Evolutionary conservation across 2,329 filamentous ascomycete genomes (phyloP), one percentile per base, ranked within the genome.

Genomic region (Coniochaeta sp.): DNA sequence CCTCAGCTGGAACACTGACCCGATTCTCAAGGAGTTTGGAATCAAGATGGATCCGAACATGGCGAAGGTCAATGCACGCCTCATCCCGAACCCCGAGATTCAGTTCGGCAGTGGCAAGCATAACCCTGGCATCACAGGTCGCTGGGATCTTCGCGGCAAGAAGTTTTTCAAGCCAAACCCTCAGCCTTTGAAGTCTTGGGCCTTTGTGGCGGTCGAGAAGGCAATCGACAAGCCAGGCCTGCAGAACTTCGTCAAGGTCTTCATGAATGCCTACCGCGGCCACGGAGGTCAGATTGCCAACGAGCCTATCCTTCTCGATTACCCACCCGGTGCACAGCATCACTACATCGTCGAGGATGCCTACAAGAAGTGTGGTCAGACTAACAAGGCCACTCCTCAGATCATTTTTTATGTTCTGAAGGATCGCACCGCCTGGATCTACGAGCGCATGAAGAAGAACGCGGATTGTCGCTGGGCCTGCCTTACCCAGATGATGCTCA

Each of bases 361-460:
- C 0, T 89, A 82, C 70, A 79, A 83, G 17, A 66, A 74, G 2
- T 81, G 82, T 2, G 82, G 82, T 3, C 80, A 81, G 24, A 72
- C 79, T 12, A 80, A 77, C 67, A 79, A 84, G 9, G 68, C 71
- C 0, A 79, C 81, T 1, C 90, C 93, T 0, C 88, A 95, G 70
- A 82, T 99, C 3, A 71, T 99, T 9, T 83, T 98, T 66, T 88
- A 93, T 66, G 80, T 98, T 12, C 79, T 97, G 1, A 81, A 82
- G 0, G 84, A 87, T 70, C 89, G 89, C 69, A 88, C 91, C 63
- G 77, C 84, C 0, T 84, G 86, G 16, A 79, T 85, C 0, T 99
- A 99, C 67, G 86, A 90, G 58, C 86, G 90, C 0, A 83, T 98
- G 71, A 99, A 99, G 84, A 93, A 93, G 74, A 90, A 85, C 28